Evolutionary conservation across 2,329 filamentous ascomycete species (phyloP), one percentile per base, ranked within the genome.

Genomic region (Cercospora brassicicola): DNA sequence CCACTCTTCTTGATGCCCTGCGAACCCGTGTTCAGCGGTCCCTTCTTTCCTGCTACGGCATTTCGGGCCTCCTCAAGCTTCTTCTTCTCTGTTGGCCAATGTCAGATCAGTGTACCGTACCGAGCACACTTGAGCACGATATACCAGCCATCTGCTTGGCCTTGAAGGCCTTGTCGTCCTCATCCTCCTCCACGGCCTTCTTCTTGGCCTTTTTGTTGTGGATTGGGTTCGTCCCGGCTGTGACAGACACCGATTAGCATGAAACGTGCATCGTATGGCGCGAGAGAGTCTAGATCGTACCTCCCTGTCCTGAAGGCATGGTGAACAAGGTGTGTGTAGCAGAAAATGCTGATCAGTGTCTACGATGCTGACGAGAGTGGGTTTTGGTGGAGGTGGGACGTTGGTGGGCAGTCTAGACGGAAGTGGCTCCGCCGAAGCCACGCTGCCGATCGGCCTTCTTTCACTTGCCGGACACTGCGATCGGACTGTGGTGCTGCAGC

Each of bases 1-100:
- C 93, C 94, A 70, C 91, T 95, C 88, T 97, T 97, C 90, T 97
- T 97, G 85, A 98, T 97, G 71, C 93, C 93, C 83, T 96, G 92
- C 59, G 86, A 81, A 36, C 93, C 93, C 33, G 89, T 90, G 83
- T 93, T 94, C 79, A 97, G 80, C 42, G 94, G 94, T 2, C 94
- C 94, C 84, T 96, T 96, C 84, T 96, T 96, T 81, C 91, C 91
- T 76, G 91, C 90, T 56, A 91, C 82, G 84, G 96, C 94, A 82
- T 89, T 90, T 56, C 91, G 91, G 85, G 94, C 93, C 78, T 92
- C 91, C 75, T 94, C 92, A 91, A 75, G 72, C 26, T 92, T 82
- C 84, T 96, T 95, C 80, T 84, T 84, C 74, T 84, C 83, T 84
- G 72, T 28, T 18, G 18, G 20, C 31, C 45, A 60, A 48, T 48